Evolutionary conservation across 768 basidiomycete genomes (phyloP).

Genomic region (Pleurotus salmoneostramineus): DNA sequence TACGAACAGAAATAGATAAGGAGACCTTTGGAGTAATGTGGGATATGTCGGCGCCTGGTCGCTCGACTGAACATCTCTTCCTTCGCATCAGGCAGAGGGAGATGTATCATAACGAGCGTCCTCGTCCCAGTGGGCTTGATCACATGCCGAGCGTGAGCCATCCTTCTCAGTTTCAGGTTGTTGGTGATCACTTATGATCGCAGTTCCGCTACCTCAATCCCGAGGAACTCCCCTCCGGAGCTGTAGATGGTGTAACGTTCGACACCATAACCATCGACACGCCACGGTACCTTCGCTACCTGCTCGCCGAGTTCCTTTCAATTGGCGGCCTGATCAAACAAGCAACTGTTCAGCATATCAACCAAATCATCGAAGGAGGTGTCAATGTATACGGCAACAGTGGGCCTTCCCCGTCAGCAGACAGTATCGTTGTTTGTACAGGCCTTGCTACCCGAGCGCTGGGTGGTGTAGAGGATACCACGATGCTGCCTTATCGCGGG

Average conservation of each 20-base stretch:
- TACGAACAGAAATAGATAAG: slow-evolving; percentile 52
- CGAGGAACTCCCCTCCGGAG: slow-evolving; percentile 27
- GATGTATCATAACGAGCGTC: slow-evolving; percentile 40
- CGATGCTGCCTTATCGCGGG: slow-evolving; percentile 73
- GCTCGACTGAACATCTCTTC: slow-evolving; percentile 57
- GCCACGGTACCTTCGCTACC: slow-evolving; percentile 66
- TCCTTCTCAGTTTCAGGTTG: neutral
- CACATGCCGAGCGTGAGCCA: slow-evolving; percentile 50
- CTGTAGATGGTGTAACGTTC: slow-evolving; percentile 51
- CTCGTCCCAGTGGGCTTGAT: slow-evolving; percentile 38
- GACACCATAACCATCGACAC: slow-evolving; percentile 69
- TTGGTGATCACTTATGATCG: neutral
- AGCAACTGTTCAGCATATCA: slow-evolving; percentile 61
- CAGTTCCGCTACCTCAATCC: slow-evolving; percentile 33
- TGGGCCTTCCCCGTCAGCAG: slow-evolving; percentile 24
- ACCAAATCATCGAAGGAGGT: slow-evolving; percentile 68
- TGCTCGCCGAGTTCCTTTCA: slow-evolving; percentile 60
- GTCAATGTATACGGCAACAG: slow-evolving; percentile 24
- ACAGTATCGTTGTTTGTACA: slow-evolving; percentile 65
- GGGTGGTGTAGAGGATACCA: slow-evolving; percentile 76
- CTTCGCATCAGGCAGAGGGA: slow-evolving; percentile 61
- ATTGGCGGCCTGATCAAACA: slow-evolving; percentile 61
- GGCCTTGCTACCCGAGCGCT: slow-evolving; percentile 73
- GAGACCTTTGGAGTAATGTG: slow-evolving; percentile 77
- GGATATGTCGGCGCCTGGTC: slow-evolving; percentile 60